Base-by-base conservation (phyloP, 805 yeast genomes). In the Spathaspora sp. region DNA sequence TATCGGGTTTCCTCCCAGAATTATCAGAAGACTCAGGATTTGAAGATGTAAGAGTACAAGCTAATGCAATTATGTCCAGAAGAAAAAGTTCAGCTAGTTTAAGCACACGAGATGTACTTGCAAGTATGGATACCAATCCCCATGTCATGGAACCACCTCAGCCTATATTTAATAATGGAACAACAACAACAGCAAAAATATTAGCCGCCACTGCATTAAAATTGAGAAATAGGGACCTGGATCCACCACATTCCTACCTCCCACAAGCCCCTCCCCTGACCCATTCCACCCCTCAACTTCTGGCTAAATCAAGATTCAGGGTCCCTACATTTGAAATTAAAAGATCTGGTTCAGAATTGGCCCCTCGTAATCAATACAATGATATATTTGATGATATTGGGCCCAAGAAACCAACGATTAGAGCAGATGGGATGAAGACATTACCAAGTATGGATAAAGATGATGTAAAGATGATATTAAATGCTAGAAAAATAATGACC, bases 361-460 rank as follows among this genome's bases (percentile, higher is more conserved):
- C 74, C 0, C 76, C 77, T 2, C 61, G 66, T 49, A 66, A 71
- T 49, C 61, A 60, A 51, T 74, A 73, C 57, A 67, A 72, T 52
- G 79, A 74, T 47, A 68, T 72, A 10, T 70, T 70, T 51, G 68
- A 64, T 18, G 74, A 70, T 50, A 50, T 58, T 5, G 44, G 57
- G 1, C 47, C 50, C 2, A 28, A 45, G 11, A 32, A 42, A 14
- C 66, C 73, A n/a, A 76, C 80, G 5, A 76, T 76, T 20, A 68
- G 65, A 51, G 61, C 76, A n/a, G 62, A 60, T 29, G 80, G 80
- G 14, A 76, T 76, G 79, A 74, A 70, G 51, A 75, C 79, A 1
- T 66, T 76, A 45, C 80, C 81, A 46, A 75, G 79, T 55, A 76
- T 76, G 79, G 78, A 75, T 52, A 63, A 68, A 14, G 72, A 73